A percentile compares a stretch with the other conserved stretches of the same genome.
phyloP scores from a whole-genome alignment of 176 grass and related monocot genomes.

The Cenchrus americanus region DNA sequence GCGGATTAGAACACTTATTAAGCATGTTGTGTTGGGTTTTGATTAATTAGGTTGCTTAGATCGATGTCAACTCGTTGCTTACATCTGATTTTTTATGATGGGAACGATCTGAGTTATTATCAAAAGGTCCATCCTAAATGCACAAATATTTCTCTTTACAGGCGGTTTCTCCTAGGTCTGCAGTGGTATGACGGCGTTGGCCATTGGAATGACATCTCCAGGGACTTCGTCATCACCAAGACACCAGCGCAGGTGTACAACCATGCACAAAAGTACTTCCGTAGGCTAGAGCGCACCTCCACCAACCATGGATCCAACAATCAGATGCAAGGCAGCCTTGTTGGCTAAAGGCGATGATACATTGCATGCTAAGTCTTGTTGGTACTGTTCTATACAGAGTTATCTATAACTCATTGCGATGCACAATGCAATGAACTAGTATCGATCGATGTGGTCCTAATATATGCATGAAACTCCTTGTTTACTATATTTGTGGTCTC shows the following conservation, averaged over 20 bases:
- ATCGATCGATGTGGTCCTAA: neutral
- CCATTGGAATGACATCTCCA: constrained; percentile 31
- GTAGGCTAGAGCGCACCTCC: neutral
- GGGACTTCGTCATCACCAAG: neutral
- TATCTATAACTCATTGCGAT: neutral
- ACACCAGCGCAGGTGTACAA: neutral
- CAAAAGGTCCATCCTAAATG: too few relatives aligned
- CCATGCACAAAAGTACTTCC: constrained; percentile 43
- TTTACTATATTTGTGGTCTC: neutral
- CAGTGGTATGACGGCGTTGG: neutral
- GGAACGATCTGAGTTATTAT: neutral
- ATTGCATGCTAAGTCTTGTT: neutral
- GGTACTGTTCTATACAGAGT: neutral
- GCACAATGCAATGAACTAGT: neutral
- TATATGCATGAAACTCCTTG: neutral
- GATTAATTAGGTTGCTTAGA: neutral
- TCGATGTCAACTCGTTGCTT: too few relatives aligned
- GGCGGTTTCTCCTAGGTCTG: constrained; percentile 3
- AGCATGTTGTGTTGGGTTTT: neutral
- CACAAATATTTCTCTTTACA: neutral
- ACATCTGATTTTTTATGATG: neutral
- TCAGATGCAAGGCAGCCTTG: neutral
- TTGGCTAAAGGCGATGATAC: neutral
- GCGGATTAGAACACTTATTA: neutral
- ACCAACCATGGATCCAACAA: too few relatives aligned